phyloP scores from a whole-genome alignment of 2,329 filamentous ascomycete species.

The Ascochyta viciae-villosae region DNA sequence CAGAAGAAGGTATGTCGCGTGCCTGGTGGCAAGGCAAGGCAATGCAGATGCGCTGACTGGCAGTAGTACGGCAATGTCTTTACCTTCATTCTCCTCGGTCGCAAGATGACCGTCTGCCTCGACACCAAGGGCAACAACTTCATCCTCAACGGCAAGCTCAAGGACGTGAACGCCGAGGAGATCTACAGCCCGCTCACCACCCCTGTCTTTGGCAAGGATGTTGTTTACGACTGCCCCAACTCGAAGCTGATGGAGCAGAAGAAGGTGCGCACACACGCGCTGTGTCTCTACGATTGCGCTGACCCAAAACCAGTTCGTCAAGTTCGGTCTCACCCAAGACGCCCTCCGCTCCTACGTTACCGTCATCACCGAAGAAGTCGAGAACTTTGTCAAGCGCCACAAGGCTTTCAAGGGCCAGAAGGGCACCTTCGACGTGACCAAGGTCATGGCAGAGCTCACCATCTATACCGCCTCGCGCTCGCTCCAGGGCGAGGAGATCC shows the following conservation, averaged over 20 bases:
- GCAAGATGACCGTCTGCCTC: conserved; percentile 86
- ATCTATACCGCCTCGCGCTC: conserved; percentile 89
- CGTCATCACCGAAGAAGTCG: conserved; percentile 77
- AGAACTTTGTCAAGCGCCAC: conserved; percentile 73
- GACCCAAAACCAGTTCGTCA: conserved; percentile 69
- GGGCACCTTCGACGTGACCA: conserved; percentile 74
- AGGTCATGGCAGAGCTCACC: conserved; percentile 83
- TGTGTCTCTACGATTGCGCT: background rate
- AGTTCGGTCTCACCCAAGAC: conserved; percentile 77
- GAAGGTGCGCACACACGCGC: conserved; percentile 65
- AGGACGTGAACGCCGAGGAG: conserved; percentile 89
- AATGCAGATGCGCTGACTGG: conserved; percentile 27
- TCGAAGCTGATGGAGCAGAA: conserved; percentile 96
- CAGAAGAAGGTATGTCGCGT: conserved; percentile 70
- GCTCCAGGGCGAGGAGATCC: conserved; percentile 84
- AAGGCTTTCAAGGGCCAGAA: conserved; percentile 71
- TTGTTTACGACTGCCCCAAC: conserved; percentile 91
- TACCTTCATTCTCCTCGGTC: conserved; percentile 86
- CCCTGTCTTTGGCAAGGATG: conserved; percentile 79
- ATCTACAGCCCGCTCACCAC: conserved; percentile 80
- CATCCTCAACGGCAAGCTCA: conserved; percentile 88
- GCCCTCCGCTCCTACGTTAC: conserved; percentile 79
- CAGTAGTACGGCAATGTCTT: conserved; percentile 84
- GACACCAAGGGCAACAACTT: conserved; percentile 87
- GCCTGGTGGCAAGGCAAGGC: conserved; percentile 2